phyloP scores from a whole-genome alignment of 2,329 filamentous ascomycete genomes.

The Peltaster fructicola region DNA sequence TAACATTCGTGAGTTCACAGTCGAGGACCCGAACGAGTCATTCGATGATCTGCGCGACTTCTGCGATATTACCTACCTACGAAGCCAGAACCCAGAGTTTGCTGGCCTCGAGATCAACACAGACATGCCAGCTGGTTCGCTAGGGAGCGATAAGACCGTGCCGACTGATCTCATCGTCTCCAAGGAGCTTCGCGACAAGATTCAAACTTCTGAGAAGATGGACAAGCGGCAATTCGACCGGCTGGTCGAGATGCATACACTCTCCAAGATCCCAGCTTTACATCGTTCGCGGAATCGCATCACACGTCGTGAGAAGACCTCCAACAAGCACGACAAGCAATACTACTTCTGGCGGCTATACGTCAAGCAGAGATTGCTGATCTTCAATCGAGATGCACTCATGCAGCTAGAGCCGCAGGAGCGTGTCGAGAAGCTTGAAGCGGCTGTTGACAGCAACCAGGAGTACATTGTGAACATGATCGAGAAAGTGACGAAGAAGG shows the following conservation, averaged over 20 bases:
- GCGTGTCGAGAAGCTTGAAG: constrained; percentile 53
- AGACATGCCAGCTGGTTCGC: constrained; percentile 26
- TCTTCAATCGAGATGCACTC: constrained; percentile 54
- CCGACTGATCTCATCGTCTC: constrained; percentile 40
- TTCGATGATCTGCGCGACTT: constrained; percentile 68
- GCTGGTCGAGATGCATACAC: constrained; percentile 58
- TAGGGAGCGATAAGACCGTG: constrained; percentile 35
- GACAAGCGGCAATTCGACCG: constrained; percentile 58
- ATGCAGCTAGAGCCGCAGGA: constrained; percentile 51
- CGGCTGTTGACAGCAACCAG: constrained; percentile 49
- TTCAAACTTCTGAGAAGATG: constrained; percentile 52
- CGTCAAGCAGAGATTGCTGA: constrained; percentile 60
- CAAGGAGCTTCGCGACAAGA: constrained; percentile 32
- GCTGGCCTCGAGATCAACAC: constrained; percentile 31
- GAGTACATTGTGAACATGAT: constrained; percentile 56
- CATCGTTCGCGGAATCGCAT: constrained; percentile 31
- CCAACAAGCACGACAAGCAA: constrained; percentile 40
- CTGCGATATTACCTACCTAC: constrained; percentile 51
- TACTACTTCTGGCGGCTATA: constrained; percentile 57
- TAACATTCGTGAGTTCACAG: constrained; percentile 65
- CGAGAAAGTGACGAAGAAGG: constrained; percentile 25
- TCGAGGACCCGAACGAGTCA: constrained; percentile 82
- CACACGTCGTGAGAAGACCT: constrained; percentile 27
- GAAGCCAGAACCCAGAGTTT: constrained; percentile 24
- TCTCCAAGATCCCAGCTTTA: constrained; percentile 34